Evolutionary conservation across 108 stramenopile species (phyloP).

Genomic region (Seminavis robusta): DNA sequence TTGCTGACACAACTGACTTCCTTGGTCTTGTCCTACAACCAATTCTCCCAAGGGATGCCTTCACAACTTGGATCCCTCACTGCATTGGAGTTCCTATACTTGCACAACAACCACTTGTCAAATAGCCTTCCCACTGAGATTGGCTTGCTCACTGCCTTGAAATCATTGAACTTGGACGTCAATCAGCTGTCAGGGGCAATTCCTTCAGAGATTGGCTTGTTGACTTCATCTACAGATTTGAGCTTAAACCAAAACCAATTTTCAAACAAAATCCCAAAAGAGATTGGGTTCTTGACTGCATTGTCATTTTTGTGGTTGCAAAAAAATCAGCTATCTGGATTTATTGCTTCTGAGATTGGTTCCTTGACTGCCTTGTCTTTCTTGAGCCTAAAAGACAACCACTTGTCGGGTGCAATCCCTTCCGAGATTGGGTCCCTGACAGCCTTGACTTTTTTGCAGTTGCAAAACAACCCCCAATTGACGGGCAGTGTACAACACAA

Average conservation of each 20-base stretch:
- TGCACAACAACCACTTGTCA: slow-evolving; percentile 20
- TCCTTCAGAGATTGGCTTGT: slow-evolving; percentile 25
- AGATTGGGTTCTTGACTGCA: slow-evolving; percentile 19
- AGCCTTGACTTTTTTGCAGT: slow-evolving; percentile 21
- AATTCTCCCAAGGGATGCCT: slow-evolving; percentile 33
- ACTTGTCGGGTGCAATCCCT: slow-evolving; percentile 51
- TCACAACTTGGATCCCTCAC: slow-evolving; percentile 36
- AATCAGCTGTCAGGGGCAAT: slow-evolving; percentile 12
- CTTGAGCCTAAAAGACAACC: slow-evolving; percentile 40
- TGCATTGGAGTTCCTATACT: slow-evolving; percentile 16
- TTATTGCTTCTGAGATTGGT: slow-evolving; percentile 41
- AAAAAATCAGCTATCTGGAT: slow-evolving; percentile 45
- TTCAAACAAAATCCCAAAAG: slow-evolving; percentile 32
- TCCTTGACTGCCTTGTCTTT: slow-evolving; percentile 34
- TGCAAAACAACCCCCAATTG: slow-evolving; percentile 25
- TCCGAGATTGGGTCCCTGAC: slow-evolving; percentile 38
- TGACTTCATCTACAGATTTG: slow-evolving; percentile 21
- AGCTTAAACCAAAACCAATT: slow-evolving; percentile 36
- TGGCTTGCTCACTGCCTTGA: slow-evolving; percentile 9
- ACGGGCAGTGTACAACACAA: too few species aligned
- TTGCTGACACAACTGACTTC: slow-evolving; percentile 13
- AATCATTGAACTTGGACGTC: slow-evolving; percentile 3
- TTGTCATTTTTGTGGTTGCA: slow-evolving; percentile 37
- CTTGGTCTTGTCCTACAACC: slow-evolving; percentile 34
- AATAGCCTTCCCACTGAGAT: slow-evolving; percentile 27